phyloP scores from a whole-genome alignment of 78 protist species.

The Dictyostelium brefeldianum region DNA sequence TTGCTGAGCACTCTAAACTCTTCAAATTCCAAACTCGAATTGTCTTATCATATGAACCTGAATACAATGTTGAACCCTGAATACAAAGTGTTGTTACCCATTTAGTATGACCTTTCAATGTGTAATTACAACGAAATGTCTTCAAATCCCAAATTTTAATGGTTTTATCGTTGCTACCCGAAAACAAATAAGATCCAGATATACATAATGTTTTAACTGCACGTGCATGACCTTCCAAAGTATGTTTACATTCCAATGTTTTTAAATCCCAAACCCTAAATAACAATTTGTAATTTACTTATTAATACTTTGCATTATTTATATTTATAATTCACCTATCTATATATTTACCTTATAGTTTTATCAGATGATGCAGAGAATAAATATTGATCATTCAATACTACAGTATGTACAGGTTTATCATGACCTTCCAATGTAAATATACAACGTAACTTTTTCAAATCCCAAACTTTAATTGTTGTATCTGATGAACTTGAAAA shows the following conservation, averaged over 20 bases:
- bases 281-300: too few relatives aligned
- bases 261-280: constrained; percentile 32
- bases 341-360: too few relatives aligned
- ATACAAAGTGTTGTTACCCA: constrained; percentile 71
- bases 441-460: constrained; percentile 69
- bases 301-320: neutral
- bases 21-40: constrained; percentile 80
- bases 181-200: constrained; percentile 69
- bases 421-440: constrained; percentile 81
- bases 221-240: constrained; percentile 66
- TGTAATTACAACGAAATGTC: constrained; percentile 60
- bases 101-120: constrained; percentile 81
- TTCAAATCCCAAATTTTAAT: constrained; percentile 86
- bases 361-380: constrained; percentile 79
- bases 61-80: constrained; percentile 52
- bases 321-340: constrained; percentile 78
- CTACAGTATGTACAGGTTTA: constrained; percentile 53
- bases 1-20: constrained; percentile 31
- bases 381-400: constrained; percentile 61
- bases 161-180: constrained; percentile 74
- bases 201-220: constrained; percentile 62
- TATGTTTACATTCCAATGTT: constrained; percentile 62
- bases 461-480: constrained; percentile 80
- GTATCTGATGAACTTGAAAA: constrained; percentile 59
- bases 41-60: constrained; percentile 79